These are phyloP conservation scores for Musa schizocarpa DNA, from an alignment of 176 grass and related monocot species.

Conservation along the genomic window DNA sequence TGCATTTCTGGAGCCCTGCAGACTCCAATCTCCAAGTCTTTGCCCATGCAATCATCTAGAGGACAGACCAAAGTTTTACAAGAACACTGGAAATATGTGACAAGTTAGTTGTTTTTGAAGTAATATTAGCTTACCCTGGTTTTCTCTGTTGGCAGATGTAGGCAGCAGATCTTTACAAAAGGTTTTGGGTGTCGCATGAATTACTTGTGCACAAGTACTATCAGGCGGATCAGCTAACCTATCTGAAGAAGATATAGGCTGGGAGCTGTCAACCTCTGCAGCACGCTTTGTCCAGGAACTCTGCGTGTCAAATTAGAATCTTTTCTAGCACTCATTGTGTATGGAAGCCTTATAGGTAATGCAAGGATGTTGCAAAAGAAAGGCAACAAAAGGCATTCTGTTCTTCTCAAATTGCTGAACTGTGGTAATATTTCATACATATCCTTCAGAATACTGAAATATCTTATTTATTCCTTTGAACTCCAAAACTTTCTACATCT, in stretches of 20 bases:
- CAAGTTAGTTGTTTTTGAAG: neutral
- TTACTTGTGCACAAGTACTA: slow-evolving; percentile 76
- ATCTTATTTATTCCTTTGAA: too few species aligned
- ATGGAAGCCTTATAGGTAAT: neutral
- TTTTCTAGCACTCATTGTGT: neutral
- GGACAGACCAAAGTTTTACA: too few species aligned
- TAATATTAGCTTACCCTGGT: slow-evolving; percentile 23
- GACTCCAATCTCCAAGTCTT: slow-evolving; percentile 63
- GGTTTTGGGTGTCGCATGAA: slow-evolving; percentile 44
- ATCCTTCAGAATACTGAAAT: too few species aligned
- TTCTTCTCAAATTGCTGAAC: too few species aligned
- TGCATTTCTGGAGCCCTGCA: slow-evolving; percentile 31
- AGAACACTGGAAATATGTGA: neutral
- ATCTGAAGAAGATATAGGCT: slow-evolving; percentile 49
- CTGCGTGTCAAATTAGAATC: slow-evolving; percentile 27
- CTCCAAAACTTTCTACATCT: neutral
- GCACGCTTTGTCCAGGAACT: slow-evolving; percentile 78
- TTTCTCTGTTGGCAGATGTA: slow-evolving; percentile 27
- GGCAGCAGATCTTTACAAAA: slow-evolving; percentile 39
- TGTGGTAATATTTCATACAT: too few species aligned
- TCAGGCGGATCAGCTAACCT: slow-evolving; percentile 49
- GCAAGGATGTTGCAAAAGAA: neutral
- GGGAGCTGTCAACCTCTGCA: slow-evolving; percentile 63
- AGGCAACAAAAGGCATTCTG: neutral
- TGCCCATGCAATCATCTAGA: slow-evolving; percentile 57